phyloP scores from a whole-genome alignment of 1,139 yeast genomes.

The Candida tetrigidarum region DNA sequence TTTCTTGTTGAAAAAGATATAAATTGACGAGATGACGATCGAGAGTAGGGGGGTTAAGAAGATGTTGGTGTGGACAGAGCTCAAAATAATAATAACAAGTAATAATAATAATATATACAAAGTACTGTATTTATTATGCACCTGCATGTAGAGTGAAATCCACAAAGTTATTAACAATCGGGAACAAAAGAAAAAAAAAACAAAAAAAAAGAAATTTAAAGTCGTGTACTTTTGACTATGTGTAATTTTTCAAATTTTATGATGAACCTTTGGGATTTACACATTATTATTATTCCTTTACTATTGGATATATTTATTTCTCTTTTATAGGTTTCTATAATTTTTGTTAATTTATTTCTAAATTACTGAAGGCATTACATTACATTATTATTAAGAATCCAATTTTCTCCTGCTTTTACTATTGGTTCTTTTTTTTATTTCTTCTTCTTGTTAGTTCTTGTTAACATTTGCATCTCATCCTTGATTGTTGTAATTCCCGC shows the following conservation, averaged over 20 bases:
- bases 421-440: no score
- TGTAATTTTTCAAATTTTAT: constrained; percentile 7
- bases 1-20: no score
- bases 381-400: no score
- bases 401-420: no score
- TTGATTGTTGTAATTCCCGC: background rate
- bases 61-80: background rate
- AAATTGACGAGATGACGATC: no score
- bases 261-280: background rate
- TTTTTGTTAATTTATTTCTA: no score
- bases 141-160: background rate
- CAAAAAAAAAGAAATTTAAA: constrained; percentile 4
- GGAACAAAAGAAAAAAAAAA: no score
- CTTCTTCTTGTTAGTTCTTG: background rate
- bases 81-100: no score
- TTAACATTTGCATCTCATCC: background rate
- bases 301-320: background rate
- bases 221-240: constrained; percentile 7
- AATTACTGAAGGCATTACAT: no score
- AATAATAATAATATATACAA: no score
- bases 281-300: background rate
- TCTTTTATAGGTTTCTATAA: no score
- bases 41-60: no score
- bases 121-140: constrained; percentile 4
- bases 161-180: background rate